These are phyloP conservation scores for Alternaria brassicae DNA, from an alignment of 2,329 filamentous ascomycete genomes.

Conservation along the genomic window DNA sequence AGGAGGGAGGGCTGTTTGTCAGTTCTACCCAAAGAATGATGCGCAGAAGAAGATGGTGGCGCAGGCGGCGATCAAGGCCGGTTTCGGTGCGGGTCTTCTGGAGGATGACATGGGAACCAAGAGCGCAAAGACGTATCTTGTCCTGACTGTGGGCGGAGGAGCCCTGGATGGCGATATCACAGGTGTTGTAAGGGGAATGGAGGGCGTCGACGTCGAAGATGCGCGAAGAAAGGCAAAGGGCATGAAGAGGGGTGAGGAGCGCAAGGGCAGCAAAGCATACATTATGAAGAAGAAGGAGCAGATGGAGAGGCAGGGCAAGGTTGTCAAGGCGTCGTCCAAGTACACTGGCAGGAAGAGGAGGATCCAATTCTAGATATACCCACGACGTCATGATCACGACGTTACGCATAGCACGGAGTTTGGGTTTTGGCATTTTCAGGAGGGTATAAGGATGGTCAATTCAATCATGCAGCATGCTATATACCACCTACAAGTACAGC, in stretches of 20 bases:
- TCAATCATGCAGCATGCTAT: constrained; percentile 50
- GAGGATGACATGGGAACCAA: constrained; percentile 97
- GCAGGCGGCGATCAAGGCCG: constrained; percentile 86
- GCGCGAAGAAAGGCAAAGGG: constrained; percentile 59
- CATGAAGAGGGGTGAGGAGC: constrained; percentile 63
- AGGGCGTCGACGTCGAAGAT: constrained; percentile 77
- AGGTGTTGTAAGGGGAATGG: constrained; percentile 86
- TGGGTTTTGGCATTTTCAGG: constrained; percentile 26
- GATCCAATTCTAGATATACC: constrained; percentile 68
- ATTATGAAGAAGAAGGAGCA: constrained; percentile 88
- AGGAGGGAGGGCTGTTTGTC: constrained; percentile 89
- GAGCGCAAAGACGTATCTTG: constrained; percentile 94
- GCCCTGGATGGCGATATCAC: constrained; percentile 77
- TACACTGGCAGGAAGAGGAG: constrained; percentile 92
- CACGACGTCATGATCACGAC: constrained; percentile 34
- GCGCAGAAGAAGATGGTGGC: constrained; percentile 91
- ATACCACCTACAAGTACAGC: constrained; percentile 53
- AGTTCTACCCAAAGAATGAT: constrained; percentile 98
- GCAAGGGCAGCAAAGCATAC: constrained; percentile 86
- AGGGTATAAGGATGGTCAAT: constrained; percentile 42
- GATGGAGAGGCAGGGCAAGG: constrained; percentile 92
- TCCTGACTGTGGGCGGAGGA: constrained; percentile 84
- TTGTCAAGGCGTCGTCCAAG: constrained; percentile 90
- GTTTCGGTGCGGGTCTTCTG: constrained; percentile 91
- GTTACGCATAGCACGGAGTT: constrained; percentile 49